Evolutionary conservation across 441 rosid genomes (phyloP).

Genomic region (Isatis lusitanica): DNA sequence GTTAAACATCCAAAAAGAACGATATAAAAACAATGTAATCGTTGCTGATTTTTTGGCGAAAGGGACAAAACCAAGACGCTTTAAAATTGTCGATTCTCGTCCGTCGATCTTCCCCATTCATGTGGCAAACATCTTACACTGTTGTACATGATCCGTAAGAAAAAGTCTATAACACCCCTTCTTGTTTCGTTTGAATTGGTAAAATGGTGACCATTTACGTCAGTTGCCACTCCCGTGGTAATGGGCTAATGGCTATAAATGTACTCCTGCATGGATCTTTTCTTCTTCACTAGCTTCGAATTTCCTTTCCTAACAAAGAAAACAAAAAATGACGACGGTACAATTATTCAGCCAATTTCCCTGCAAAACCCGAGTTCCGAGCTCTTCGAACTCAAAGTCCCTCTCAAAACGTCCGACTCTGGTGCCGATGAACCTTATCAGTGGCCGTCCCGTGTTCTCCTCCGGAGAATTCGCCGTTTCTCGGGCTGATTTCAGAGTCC

Average conservation of each 20-base stretch:
- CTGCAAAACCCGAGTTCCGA: constrained; percentile 38
- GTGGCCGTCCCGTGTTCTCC: constrained; percentile 2
- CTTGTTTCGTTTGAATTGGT: background rate
- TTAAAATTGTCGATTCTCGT: no score
- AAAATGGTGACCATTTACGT: background rate
- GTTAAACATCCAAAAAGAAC: no score
- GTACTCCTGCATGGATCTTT: background rate
- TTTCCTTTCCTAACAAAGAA: background rate
- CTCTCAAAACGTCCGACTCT: constrained; percentile 26
- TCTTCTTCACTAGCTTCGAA: constrained; percentile 11
- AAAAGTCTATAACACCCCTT: background rate
- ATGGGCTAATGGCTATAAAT: constrained; percentile 7
- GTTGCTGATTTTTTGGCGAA: no score
- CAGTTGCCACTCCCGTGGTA: background rate
- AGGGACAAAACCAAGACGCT: no score
- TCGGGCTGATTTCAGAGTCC: constrained; percentile 40
- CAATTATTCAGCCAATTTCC: constrained; percentile 48
- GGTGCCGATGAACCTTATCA: constrained; percentile 10
- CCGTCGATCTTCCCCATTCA: background rate
- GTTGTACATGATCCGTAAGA: no score
- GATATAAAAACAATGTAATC: no score
- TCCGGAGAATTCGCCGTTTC: constrained; percentile 4
- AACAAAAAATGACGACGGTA: constrained; percentile 50
- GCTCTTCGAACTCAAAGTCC: constrained; percentile 16
- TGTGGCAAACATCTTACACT: constrained; percentile 19